Conservation (phyloP, 2,329 filamentous ascomycete genomes). For the Ophiosphaerella narmari region DNA sequence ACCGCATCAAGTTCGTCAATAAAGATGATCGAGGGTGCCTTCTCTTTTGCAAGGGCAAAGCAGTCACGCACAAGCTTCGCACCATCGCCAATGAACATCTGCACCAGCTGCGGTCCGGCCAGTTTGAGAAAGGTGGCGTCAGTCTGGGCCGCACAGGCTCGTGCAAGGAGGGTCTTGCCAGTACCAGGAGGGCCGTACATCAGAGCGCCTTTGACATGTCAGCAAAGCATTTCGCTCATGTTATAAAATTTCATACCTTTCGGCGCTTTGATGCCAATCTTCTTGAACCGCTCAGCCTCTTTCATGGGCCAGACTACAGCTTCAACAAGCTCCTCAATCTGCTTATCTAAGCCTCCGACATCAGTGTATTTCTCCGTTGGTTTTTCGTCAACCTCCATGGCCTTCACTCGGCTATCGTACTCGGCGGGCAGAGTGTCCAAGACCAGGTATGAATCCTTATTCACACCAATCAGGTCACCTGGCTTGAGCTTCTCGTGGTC, state of each 20-base stretch:
- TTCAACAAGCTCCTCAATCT: conserved; percentile 98
- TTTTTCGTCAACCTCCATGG: conserved; percentile 99
- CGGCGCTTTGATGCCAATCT: conserved; percentile 98
- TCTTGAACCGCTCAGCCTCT: conserved; percentile 98
- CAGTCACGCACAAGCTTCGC: conserved; percentile 97
- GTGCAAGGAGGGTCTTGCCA: conserved; percentile 87
- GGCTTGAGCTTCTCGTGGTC: conserved; percentile 95
- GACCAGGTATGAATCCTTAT: conserved; percentile 98
- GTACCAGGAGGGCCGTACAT: conserved; percentile 97
- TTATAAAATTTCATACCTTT: conserved; percentile 70
- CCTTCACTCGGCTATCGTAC: conserved; percentile 98
- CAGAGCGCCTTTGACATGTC: conserved; percentile 67
- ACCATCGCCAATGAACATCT: conserved; percentile 99
- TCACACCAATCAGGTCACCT: conserved; percentile 94
- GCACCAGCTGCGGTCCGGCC: conserved; percentile 93
- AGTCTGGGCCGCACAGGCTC: conserved; percentile 96
- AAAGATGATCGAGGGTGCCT: conserved; percentile 98
- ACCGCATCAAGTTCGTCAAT: conserved; percentile 98
- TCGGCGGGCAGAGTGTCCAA: conserved; percentile 95
- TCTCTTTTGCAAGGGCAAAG: conserved; percentile 97
- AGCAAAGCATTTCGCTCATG: conserved; percentile 3
- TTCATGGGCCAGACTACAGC: conserved; percentile 99
- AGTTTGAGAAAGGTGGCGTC: conserved; percentile 99
- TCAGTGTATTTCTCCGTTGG: conserved; percentile 98
- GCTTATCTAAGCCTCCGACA: conserved; percentile 96